Evolutionary conservation across 352 stramenopile genomes (phyloP), one percentile per base, ranked within the genome.

Genomic region (Sclerospora graminicola): DNA sequence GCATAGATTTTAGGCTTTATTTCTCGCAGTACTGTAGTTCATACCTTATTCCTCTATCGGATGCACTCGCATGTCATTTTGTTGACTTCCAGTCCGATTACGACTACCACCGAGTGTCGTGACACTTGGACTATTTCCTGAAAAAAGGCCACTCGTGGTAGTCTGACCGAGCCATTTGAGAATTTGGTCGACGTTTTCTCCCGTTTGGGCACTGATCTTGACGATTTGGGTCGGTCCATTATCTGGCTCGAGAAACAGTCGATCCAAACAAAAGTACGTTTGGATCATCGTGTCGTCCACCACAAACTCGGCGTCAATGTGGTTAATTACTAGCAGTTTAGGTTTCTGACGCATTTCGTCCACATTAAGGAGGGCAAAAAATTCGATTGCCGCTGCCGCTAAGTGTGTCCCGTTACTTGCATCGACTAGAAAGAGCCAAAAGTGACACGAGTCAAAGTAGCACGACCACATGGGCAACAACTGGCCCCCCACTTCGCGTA

Each of bases 281-380:
- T 66, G 59, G 28, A 85, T n/a, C 6, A 71, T 45, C 2, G 52
- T 42, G 51, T 82, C 68, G 14, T 76, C 54, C n/a, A 83, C 30
- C 8, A 64, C 60, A 21, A 64, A 71, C 26, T 32, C 58, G 19
- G 57, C 45, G 48, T 89, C 76, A 27, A 79, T 74, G 34, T 84
- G 78, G 52, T 84, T 89, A 35, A 89, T 56, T 34, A 89, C 39
- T 7, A 89, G 38, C 11, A 84, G 51, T 36, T 82, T 84, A 14
- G 66, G n/a, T n/a, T n/a, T n/a, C n/a, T n/a, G n/a, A n/a, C n/a
- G n/a, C n/a, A n/a, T n/a, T n/a, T n/a, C n/a, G n/a, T n/a, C n/a
- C n/a, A n/a, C n/a, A n/a, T n/a, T n/a, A n/a, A n/a, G n/a, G n/a
- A n/a, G n/a, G n/a, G n/a, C n/a, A n/a, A n/a, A n/a, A n/a, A n/a